A percentile compares a stretch with the other conserved stretches of the same genome.
phyloP scores from a whole-genome alignment of 306 rosid species.

The Cucumis melo region DNA sequence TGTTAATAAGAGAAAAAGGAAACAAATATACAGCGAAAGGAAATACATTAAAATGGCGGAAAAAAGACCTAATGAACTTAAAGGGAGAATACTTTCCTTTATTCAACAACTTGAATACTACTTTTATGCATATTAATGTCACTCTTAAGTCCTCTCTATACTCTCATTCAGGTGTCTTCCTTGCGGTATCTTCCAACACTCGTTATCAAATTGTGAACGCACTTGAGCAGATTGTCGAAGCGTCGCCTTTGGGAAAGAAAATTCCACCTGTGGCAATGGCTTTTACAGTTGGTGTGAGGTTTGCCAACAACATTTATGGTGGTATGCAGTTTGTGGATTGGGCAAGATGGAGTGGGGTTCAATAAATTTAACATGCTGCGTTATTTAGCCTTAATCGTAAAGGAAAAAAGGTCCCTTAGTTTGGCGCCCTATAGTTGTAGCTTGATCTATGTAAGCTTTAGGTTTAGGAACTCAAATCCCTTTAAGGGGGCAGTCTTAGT shows the following conservation, averaged over 20 bases:
- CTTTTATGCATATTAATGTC: not conserved
- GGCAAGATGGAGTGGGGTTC: slow-evolving; percentile 88
- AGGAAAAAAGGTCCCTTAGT: not conserved
- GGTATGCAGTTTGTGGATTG: slow-evolving; percentile 96
- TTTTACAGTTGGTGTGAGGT: slow-evolving; percentile 75
- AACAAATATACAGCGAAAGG: too few species aligned
- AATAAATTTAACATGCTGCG: slow-evolving; percentile 17
- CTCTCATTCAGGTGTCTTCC: slow-evolving; percentile 58
- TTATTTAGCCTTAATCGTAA: not conserved
- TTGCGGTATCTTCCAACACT: slow-evolving; percentile 87
- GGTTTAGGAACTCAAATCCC: not conserved
- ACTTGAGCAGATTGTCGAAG: slow-evolving; percentile 67
- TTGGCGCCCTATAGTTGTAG: not conserved
- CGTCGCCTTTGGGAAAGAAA: slow-evolving; percentile 62
- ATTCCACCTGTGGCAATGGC: slow-evolving; percentile 76
- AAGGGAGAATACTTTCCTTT: too few species aligned
- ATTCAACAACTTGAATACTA: not conserved
- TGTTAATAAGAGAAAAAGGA: too few species aligned
- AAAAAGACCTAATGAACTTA: too few species aligned
- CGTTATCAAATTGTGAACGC: slow-evolving; percentile 82
- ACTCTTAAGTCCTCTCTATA: not conserved
- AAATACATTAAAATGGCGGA: too few species aligned
- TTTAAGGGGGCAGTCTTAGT: not conserved
- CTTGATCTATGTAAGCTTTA: not conserved
- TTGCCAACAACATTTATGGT: slow-evolving; percentile 86